Evolutionary conservation across 176 grass and related monocot genomes (phyloP).

Genomic region (Aegilops sharonensis): DNA sequence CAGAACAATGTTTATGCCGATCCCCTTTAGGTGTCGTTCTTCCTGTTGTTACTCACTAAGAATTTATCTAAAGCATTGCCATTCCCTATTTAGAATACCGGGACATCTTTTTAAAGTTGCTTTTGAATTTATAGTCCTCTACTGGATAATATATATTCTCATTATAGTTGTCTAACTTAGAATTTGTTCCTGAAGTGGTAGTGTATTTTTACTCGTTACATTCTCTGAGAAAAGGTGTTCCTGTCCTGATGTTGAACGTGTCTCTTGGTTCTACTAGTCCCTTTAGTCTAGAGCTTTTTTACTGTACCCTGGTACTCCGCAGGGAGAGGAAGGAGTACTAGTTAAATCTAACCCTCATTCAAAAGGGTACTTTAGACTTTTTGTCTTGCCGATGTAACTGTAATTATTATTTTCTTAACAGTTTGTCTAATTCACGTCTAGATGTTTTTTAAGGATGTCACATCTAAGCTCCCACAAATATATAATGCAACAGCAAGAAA

Average conservation of each 20-base stretch:
- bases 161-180: slow-evolving; percentile 3
- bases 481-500: no score
- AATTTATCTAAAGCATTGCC: not conserved
- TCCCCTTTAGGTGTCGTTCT: not conserved
- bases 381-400: no score
- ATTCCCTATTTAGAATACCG: slow-evolving; percentile 7
- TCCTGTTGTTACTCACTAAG: not conserved
- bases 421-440: no score
- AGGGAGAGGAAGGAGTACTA: no score
- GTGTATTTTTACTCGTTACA: slow-evolving; percentile 1
- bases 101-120: not conserved
- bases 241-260: not conserved
- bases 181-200: slow-evolving; percentile 3
- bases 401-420: no score
- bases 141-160: slow-evolving; percentile 11
- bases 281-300: not conserved
- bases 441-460: no score
- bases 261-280: not conserved
- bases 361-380: no score
- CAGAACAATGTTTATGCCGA: not conserved
- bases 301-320: no score
- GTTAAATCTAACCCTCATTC: no score
- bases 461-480: no score
- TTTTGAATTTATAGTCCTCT: not conserved
- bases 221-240: not conserved